Percentiles rank a stretch among this genome's conserved stretches.
Conservation (phyloP, 768 basidiomycete species). For the Exsudoporus frostii region DNA sequence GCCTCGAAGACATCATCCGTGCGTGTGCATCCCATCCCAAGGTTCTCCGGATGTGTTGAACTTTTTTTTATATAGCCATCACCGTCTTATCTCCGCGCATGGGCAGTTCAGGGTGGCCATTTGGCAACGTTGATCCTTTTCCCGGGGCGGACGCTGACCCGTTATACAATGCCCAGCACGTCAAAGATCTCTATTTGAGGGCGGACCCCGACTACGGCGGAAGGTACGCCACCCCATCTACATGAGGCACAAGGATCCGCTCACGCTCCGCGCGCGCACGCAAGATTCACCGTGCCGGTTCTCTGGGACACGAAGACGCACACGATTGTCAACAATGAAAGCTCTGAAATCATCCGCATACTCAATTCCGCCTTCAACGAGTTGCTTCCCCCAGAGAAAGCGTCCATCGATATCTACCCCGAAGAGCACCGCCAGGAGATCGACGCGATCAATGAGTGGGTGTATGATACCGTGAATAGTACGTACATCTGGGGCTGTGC, state of each 20-base stretch:
- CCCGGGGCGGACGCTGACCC: constrained; percentile 78
- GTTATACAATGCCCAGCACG: constrained; percentile 59
- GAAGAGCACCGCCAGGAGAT: constrained; percentile 67
- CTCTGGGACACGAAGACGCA: constrained; percentile 90
- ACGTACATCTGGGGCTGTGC: constrained; percentile 24
- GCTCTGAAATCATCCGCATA: constrained; percentile 91
- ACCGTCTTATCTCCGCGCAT: constrained; percentile 83
- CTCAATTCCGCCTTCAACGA: constrained; percentile 86
- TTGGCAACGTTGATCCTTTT: constrained; percentile 64
- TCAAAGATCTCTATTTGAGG: constrained; percentile 84
- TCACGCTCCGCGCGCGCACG: not conserved
- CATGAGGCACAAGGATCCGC: not conserved
- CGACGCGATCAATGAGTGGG: constrained; percentile 81
- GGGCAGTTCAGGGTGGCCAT: constrained; percentile 85
- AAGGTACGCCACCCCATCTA: constrained; percentile 40
- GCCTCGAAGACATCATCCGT: constrained; percentile 83
- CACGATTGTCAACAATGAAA: constrained; percentile 95
- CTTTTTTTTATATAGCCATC: constrained; percentile 52
- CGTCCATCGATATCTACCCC: constrained; percentile 76
- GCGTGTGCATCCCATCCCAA: constrained; percentile 26
- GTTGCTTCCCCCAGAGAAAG: constrained; percentile 61
- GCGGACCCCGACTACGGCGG: constrained; percentile 71
- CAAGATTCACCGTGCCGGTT: constrained; percentile 81
- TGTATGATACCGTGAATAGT: constrained; percentile 86
- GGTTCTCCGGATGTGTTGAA: not conserved